Base-by-base conservation (phyloP, 495 filamentous ascomycete genomes). In the Cercophora scortea region DNA sequence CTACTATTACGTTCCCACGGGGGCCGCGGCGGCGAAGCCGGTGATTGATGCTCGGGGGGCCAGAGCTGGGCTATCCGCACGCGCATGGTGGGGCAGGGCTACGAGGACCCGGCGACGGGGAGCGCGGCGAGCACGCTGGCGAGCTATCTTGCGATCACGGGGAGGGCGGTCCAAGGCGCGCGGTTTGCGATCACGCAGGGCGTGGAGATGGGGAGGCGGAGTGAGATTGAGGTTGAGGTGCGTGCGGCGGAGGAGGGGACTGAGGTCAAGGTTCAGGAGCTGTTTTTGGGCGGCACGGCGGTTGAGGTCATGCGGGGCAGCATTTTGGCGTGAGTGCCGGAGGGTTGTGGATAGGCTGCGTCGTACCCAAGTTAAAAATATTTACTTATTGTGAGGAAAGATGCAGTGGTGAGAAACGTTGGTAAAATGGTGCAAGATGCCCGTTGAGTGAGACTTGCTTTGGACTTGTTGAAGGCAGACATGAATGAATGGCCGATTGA, bases 201-300 rank as follows among this genome's bases (percentile, higher is more conserved):
- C 0, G 82, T 90, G 11, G 87, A 91, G 70, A 91, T 90, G 83
- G 86, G 84, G 0, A 69, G 86, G 52, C 69, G 67, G 57, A 89
- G 86, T 70, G 76, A 71, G 34, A 78, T 79, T 49, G 47, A 45
- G 8, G 69, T 78, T 16, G 73, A 75, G 47, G 61, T 61, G 46
- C 57, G 53, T 51, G 55, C 58, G 33, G 15, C 78, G 39, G 70
- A 33, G 74, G 78, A 46, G 65, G 61, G 59, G 35, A 45, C 47
- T 16, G 57, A 65, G 41, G 64, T 62, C 11, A 52, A 54, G 44
- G 60, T 85, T 45, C 71, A 76, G 50, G 69, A 70, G 44, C 65
- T 86, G 15, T 71, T 68, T 55, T 49, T 86, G 52, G 80, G 72
- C 17, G 82, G 82, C 0, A 71, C 64, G 35, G 79, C 82, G 4